Evolutionary conservation across 169 alveolate species (phyloP).

Genomic region (Babesia sp.): DNA sequence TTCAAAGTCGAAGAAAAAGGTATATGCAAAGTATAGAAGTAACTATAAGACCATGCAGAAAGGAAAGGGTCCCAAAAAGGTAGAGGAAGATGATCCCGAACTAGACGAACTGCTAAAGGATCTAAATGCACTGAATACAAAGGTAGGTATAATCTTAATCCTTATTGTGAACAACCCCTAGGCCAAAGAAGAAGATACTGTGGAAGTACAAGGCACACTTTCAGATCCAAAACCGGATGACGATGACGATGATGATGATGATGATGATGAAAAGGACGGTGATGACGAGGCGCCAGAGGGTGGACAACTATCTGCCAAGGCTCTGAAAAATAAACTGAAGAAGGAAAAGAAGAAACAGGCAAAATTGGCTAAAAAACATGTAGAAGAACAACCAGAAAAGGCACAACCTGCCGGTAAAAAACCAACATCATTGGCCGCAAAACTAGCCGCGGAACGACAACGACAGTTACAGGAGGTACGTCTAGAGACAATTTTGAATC

Average conservation of each 20-base stretch:
- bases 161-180: background rate
- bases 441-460: constrained; percentile 81
- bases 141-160: background rate
- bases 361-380: constrained; percentile 50
- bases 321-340: constrained; percentile 60
- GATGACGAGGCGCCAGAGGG: constrained; percentile 35
- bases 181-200: background rate
- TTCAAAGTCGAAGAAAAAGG: constrained; percentile 22
- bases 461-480: constrained; percentile 72
- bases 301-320: constrained; percentile 53
- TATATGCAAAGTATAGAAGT: background rate
- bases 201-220: background rate
- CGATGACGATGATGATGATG: constrained; percentile 10
- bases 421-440: constrained; percentile 74
- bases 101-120: constrained; percentile 61
- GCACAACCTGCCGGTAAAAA: constrained; percentile 25
- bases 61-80: constrained; percentile 31
- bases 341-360: constrained; percentile 73
- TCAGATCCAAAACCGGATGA: constrained; percentile 3
- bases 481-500: no score
- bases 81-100: constrained; percentile 57
- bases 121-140: background rate
- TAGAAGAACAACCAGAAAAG: constrained; percentile 22
- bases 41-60: background rate
- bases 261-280: background rate